Evolutionary conservation across 768 basidiomycete species (phyloP).

Genomic region (Hemileccinum impolitum): DNA sequence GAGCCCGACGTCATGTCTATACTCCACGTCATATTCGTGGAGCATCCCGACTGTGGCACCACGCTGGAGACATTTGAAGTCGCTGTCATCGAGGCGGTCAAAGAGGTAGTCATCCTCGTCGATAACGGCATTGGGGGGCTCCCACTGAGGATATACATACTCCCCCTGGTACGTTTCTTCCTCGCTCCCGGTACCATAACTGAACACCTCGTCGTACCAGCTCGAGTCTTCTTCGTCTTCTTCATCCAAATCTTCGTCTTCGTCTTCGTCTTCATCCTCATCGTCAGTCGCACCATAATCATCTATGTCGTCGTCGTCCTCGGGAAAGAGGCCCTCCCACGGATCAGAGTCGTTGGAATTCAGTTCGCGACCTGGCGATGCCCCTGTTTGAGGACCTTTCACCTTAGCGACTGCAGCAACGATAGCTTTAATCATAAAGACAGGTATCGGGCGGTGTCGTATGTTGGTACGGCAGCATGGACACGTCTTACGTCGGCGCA

Average conservation of each 20-base stretch:
- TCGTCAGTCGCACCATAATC: slow-evolving; percentile 27
- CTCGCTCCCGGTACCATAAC: slow-evolving; percentile 33
- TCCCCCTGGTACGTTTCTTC: slow-evolving; percentile 37
- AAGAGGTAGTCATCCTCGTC: slow-evolving; percentile 34
- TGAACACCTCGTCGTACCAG: slow-evolving; percentile 33
- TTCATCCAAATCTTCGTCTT: slow-evolving; percentile 23
- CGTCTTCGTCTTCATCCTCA: slow-evolving; percentile 24
- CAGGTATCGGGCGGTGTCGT: slow-evolving; percentile 57
- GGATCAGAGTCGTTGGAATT: slow-evolving; percentile 50
- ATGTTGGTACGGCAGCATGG: slow-evolving; percentile 66
- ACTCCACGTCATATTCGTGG: slow-evolving; percentile 50
- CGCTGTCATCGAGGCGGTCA: slow-evolving; percentile 33
- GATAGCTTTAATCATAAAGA: slow-evolving; percentile 66
- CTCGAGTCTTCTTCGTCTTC: slow-evolving; percentile 31
- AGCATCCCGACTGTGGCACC: slow-evolving; percentile 62
- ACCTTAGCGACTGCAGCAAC: slow-evolving; percentile 45
- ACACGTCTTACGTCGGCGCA: slow-evolving; percentile 65
- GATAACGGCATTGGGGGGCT: slow-evolving; percentile 46
- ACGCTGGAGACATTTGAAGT: slow-evolving; percentile 48
- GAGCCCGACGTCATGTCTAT: slow-evolving; percentile 54
- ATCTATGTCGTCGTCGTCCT: slow-evolving; percentile 42
- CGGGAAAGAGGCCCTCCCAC: slow-evolving; percentile 67
- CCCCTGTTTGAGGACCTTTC: slow-evolving; percentile 28
- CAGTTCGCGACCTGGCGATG: slow-evolving; percentile 22
- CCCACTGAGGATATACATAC: slow-evolving; percentile 53